Base-by-base conservation (phyloP, 164 flowering plant genomes). In the Protea cynaroides region DNA sequence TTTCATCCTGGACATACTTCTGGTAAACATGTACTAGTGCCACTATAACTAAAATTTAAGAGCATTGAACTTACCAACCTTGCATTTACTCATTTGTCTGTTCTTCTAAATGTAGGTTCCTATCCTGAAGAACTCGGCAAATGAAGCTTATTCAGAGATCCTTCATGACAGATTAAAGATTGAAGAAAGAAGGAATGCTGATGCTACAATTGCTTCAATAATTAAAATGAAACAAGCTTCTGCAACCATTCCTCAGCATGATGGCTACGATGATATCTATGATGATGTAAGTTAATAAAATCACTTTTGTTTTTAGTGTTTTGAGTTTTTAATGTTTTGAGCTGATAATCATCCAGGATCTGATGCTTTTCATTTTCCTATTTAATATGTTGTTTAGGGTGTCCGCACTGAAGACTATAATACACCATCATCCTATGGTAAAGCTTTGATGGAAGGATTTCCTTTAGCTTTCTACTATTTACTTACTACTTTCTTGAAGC, bases 191-290 rank as follows among this genome's bases (percentile, higher is more conserved):
- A 37, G 23, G 36, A 46, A 51, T 34, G 69, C 69, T 59, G 69
- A 66, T 49, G 56, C 63, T 59, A 54, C 49, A 23, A 66, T 66
- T 66, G 64, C 69, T 51, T 66, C 63, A 47, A 18, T 66, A 49
- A 29, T 66, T 51, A 66, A 51, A 59, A 58, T 21, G 46, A 66
- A 53, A 34, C 64, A 34, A 25, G 24, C 10, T 52, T 7, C 7
- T 52, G 24, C 21, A 52, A 19, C 24, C 55, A 52, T 52, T 52
- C 55, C 55, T 7, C 55, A 52, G 24, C 10, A 6, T 52, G 55
- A 52, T 52, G 55, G 55, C 8, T 52, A n/a, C 19, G 55, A 52
- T 52, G 55, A 54, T 54, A 15, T 54, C 24, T 54, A 54, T 54
- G 29, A 23, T 23, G 15, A 54, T 54, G 57, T 54, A 54, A 54